phyloP scores from a whole-genome alignment of 73 alveolate genomes.

The Uronychia binucleata region DNA sequence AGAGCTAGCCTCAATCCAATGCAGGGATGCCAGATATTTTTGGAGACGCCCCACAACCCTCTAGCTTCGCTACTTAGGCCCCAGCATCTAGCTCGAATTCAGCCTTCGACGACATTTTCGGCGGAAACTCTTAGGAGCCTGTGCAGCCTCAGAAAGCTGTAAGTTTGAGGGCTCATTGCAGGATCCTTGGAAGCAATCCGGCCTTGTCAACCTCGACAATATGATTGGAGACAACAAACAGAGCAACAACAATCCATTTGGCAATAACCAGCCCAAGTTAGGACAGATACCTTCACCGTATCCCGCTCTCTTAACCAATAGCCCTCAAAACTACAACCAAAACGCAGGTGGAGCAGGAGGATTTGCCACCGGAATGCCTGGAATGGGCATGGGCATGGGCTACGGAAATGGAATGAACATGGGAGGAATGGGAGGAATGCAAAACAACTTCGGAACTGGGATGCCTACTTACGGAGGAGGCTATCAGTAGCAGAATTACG shows the following conservation, averaged over 20 bases:
- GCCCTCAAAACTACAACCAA: neutral
- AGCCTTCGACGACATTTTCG: neutral
- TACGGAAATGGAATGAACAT: neutral
- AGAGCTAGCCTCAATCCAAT: neutral
- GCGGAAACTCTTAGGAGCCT: neutral
- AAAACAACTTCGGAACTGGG: neutral
- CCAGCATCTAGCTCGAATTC: neutral
- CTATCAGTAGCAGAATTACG: neutral
- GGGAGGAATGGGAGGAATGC: neutral
- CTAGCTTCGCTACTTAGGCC: neutral
- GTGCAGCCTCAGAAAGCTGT: neutral
- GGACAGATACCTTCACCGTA: neutral
- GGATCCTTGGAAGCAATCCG: neutral
- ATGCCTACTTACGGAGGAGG: neutral
- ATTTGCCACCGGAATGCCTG: neutral
- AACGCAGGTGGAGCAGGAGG: neutral
- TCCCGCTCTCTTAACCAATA: neutral
- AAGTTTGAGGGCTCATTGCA: neutral
- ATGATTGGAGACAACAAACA: neutral
- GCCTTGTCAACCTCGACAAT: neutral
- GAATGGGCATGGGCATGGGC: neutral
- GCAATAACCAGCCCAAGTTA: neutral
- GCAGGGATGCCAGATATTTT: neutral
- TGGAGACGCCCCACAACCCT: neutral
- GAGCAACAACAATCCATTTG: neutral